These are phyloP conservation scores for Hyphopichia fennica DNA, from an alignment of 1,139 yeast genomes.

Conservation along the genomic window DNA sequence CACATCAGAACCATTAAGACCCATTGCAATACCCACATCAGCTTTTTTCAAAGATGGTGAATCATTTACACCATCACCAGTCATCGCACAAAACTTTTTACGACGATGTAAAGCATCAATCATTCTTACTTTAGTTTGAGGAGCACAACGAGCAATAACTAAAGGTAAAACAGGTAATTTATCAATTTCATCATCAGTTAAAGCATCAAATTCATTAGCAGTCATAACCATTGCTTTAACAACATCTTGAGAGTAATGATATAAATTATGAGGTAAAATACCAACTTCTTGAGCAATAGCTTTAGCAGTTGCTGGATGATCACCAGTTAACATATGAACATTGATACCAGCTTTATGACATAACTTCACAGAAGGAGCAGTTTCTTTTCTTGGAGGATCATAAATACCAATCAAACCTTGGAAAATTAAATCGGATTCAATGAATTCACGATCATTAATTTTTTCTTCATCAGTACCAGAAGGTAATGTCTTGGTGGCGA, in stretches of 20 bases:
- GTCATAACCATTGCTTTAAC: conserved; percentile 41
- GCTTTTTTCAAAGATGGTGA: conserved; percentile 39
- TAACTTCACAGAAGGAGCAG: conserved; percentile 39
- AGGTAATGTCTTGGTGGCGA: conserved; percentile 28
- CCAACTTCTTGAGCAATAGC: conserved; percentile 56
- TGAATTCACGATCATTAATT: conserved; percentile 18
- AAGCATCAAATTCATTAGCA: conserved; percentile 46
- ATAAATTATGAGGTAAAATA: conserved; percentile 43
- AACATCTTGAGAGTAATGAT: conserved; percentile 33
- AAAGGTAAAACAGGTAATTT: conserved; percentile 34
- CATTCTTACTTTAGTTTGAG: conserved; percentile 51
- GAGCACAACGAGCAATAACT: conserved; percentile 53
- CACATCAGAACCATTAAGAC: conserved; percentile 52
- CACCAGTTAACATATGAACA: conserved; percentile 57
- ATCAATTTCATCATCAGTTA: conserved; percentile 30
- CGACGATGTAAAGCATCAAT: conserved; percentile 52
- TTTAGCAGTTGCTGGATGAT: conserved; percentile 53
- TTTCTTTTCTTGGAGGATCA: conserved; percentile 58
- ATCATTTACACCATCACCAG: conserved; percentile 43
- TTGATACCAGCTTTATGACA: conserved; percentile 55
- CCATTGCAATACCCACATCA: conserved; percentile 46
- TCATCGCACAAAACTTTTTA: conserved; percentile 40
- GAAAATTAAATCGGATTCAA: conserved; percentile 39
- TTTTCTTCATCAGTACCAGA: conserved; percentile 7
- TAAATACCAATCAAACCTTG: conserved; percentile 53